phyloP scores from a whole-genome alignment of 2,329 filamentous ascomycete species.

The Monosporascus sp. region DNA sequence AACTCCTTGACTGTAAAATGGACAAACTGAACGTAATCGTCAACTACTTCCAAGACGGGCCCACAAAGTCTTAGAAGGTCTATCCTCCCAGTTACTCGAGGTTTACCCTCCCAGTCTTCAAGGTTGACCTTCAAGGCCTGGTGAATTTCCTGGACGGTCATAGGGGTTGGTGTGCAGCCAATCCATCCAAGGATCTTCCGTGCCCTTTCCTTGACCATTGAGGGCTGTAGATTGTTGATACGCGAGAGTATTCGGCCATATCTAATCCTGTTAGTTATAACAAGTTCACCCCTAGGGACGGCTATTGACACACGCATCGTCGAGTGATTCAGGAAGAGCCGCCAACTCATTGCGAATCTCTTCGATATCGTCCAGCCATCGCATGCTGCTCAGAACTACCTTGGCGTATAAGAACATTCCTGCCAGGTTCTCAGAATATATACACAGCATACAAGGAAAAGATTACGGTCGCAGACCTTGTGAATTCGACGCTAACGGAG shows the following conservation, averaged over 20 bases:
- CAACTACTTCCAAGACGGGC: conserved; percentile 24
- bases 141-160: conserved; percentile 13
- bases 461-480: conserved; percentile 11
- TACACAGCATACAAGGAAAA: too few relatives aligned
- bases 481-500: conserved; percentile 16
- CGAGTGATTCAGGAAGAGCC: conserved; percentile 21
- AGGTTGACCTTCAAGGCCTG: conserved; percentile 8
- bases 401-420: too few relatives aligned
- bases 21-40: conserved; percentile 25
- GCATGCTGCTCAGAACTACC: too few relatives aligned
- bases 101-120: background rate
- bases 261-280: too few relatives aligned
- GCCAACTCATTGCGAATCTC: conserved; percentile 22
- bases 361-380: too few relatives aligned
- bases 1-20: conserved; percentile 29
- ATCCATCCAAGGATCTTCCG: conserved; percentile 16
- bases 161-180: conserved; percentile 12
- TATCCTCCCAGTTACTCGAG: conserved; percentile 1
- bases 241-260: too few relatives aligned
- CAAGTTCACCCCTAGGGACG: too few relatives aligned
- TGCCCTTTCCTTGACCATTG: conserved; percentile 2
- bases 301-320: conserved; percentile 23
- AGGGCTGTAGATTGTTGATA: conserved; percentile 4
- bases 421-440: too few relatives aligned
- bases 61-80: conserved; percentile 21